Base-by-base conservation (phyloP, 108 stramenopile genomes). In the Fragilariopsis cylindrus region DNA sequence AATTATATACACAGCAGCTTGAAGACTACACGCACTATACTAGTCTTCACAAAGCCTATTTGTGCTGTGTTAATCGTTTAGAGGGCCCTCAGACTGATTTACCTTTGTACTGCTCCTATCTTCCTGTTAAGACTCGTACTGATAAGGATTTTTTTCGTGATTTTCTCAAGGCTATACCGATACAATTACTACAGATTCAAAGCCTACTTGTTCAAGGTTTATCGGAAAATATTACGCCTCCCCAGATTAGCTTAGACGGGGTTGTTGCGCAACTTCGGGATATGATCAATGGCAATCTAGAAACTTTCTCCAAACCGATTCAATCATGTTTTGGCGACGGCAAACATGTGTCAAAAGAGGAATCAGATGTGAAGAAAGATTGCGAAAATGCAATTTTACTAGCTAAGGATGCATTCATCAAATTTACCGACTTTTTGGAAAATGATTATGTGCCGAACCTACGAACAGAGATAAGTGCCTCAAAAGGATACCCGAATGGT, bases 81-180 rank as follows among this genome's bases (percentile, higher is more conserved):
- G 85, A 86, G 54, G 85, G 85, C 18, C 85, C 85, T 9, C 85
- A 86, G 46, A 83, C 82, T 5, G 85, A 86, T 73, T 50, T 86
- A 43, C 66, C 82, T 16, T 57, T 85, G 15, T 81, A 85, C 76
- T 77, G 81, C 8, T n/a, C 69, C 42, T 85, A 85, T 73, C 71
- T 85, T 16, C 84, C 84, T 16, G 13, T 81, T 4, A 79, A 80
- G 19, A 85, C 80, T 49, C 56, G 54, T 19, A 18, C 16, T 11
- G 63, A 85, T 45, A 42, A 76, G n/a, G 71, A 69, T 40, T 85
- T 79, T 55, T 85, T 80, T 57, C 44, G 65, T 5, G 55, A 75
- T 15, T 85, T 85, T 79, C 49, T 85, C 8, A 47, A 67, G 45
- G 73, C 73, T 21, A 75, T 82, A 42, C 79, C 79, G 3, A 54